Evolutionary conservation across 2,329 filamentous ascomycete genomes (phyloP).

Genomic region (Claviceps pazoutovae): DNA sequence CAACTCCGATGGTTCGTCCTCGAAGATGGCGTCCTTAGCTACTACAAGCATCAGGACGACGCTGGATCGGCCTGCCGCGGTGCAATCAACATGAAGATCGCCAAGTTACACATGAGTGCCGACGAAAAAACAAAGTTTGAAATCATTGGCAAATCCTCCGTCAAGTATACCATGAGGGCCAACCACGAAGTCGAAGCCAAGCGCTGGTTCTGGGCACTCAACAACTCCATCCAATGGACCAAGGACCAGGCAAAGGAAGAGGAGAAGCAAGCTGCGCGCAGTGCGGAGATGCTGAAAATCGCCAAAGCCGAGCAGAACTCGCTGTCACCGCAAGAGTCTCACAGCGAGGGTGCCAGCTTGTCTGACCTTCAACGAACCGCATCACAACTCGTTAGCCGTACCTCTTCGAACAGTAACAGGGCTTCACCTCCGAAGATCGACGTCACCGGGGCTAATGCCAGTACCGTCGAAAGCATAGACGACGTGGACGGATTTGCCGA

Average conservation of each 20-base stretch:
- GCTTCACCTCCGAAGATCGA: conserved; percentile 21
- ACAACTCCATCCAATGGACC: conserved; percentile 96
- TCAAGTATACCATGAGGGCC: conserved; percentile 95
- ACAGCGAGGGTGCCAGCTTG: conserved; percentile 39
- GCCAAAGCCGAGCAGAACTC: conserved; percentile 63
- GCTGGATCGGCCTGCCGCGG: conserved; percentile 90
- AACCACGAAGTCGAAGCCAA: conserved; percentile 98
- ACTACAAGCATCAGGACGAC: conserved; percentile 98
- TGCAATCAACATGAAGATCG: conserved; percentile 98
- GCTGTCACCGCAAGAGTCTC: conserved; percentile 30
- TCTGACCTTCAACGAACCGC: conserved; percentile 31
- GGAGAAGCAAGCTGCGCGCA: conserved; percentile 58
- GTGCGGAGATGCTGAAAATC: conserved; percentile 61
- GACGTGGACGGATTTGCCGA: conserved; percentile 38
- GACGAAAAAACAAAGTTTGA: conserved; percentile 97
- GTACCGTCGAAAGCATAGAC: conserved; percentile 34
- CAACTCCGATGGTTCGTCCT: conserved; percentile 96
- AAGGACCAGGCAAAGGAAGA: conserved; percentile 95
- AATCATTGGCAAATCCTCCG: conserved; percentile 93
- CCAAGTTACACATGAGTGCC: conserved; percentile 84
- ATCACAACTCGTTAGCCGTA: conserved; percentile 26
- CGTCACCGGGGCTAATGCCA: conserved; percentile 29
- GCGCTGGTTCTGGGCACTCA: conserved; percentile 96
- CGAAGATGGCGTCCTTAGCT: conserved; percentile 92
- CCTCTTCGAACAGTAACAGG: conserved; percentile 11